Percentiles rank a stretch among this genome's conserved stretches.
These are phyloP conservation scores for Penicillium canariense DNA, from an alignment of 495 filamentous ascomycete species.

Conservation along the genomic window DNA sequence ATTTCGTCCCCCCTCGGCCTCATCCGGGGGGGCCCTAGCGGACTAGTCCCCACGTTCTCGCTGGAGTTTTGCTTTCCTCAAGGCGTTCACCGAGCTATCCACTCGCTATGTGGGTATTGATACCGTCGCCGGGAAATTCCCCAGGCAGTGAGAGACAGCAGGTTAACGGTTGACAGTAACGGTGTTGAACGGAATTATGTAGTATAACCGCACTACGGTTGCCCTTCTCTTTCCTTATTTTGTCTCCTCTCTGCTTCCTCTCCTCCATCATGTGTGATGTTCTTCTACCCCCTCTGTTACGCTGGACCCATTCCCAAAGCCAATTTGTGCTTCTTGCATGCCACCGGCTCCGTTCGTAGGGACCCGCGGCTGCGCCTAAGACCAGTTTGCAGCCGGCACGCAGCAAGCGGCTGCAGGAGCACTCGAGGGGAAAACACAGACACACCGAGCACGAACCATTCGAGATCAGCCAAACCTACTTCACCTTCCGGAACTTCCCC, in stretches of 20 bases:
- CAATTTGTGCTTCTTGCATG: constrained; percentile 16
- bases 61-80: too few relatives aligned
- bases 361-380: constrained; percentile 23
- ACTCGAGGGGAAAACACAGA: constrained; percentile 12
- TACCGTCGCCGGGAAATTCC: not conserved
- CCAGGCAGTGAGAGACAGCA: too few relatives aligned
- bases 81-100: too few relatives aligned
- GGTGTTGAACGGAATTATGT: not conserved
- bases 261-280: not conserved
- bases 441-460: constrained; percentile 25
- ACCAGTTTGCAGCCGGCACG: constrained; percentile 23
- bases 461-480: constrained; percentile 12
- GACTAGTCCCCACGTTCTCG: constrained; percentile 27
- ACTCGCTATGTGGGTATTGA: too few relatives aligned
- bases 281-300: not conserved
- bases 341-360: constrained; percentile 1
- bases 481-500: constrained; percentile 19
- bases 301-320: not conserved
- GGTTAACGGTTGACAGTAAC: not conserved
- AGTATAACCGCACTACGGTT: not conserved
- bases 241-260: not conserved
- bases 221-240: not conserved
- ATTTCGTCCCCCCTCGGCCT: constrained; percentile 30
- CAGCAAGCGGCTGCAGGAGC: constrained; percentile 15
- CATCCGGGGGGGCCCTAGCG: constrained; percentile 8